phyloP scores from a whole-genome alignment of 2,329 filamentous ascomycete species.

The Fusarium sp. region DNA sequence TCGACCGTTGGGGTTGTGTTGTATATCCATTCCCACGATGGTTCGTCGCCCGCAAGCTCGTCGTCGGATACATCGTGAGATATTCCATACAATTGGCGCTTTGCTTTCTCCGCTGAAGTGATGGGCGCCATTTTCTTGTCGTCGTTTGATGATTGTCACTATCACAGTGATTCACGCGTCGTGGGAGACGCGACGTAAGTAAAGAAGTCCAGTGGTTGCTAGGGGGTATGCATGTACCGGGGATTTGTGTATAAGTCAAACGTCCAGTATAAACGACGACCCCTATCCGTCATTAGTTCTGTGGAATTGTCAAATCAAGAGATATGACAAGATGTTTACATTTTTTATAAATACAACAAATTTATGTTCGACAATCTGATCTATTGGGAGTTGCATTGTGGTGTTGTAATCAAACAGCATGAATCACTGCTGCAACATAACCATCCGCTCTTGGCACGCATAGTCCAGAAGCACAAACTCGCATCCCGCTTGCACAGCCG shows the following conservation, averaged over 20 bases:
- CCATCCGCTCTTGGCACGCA: not conserved
- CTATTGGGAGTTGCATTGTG: not conserved
- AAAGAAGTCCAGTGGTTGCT: slow-evolving; percentile 38
- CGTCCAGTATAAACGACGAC: not conserved
- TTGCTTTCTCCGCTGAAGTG: slow-evolving; percentile 31
- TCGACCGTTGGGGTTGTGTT: slow-evolving; percentile 52
- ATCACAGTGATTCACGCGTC: slow-evolving; percentile 48
- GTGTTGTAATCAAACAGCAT: not conserved
- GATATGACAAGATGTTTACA: not conserved
- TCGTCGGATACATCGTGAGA: slow-evolving; percentile 83
- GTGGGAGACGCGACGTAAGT: slow-evolving; percentile 50
- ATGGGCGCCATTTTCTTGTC: slow-evolving; percentile 47
- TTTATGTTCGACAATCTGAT: not conserved
- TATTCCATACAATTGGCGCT: slow-evolving; percentile 32
- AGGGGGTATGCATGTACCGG: slow-evolving; percentile 44
- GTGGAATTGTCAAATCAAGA: not conserved
- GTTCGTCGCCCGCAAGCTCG: slow-evolving; percentile 81
- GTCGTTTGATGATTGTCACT: slow-evolving; percentile 28
- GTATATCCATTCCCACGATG: slow-evolving; percentile 87
- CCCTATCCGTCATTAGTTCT: not conserved
- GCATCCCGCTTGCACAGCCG: not conserved
- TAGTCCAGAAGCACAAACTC: not conserved
- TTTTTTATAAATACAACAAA: too few species aligned
- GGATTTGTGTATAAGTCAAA: slow-evolving; percentile 20
- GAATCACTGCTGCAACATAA: not conserved